Evolutionary conservation across 2,329 filamentous ascomycete genomes (phyloP).

Genomic region (Amylocarpus encephaloides): DNA sequence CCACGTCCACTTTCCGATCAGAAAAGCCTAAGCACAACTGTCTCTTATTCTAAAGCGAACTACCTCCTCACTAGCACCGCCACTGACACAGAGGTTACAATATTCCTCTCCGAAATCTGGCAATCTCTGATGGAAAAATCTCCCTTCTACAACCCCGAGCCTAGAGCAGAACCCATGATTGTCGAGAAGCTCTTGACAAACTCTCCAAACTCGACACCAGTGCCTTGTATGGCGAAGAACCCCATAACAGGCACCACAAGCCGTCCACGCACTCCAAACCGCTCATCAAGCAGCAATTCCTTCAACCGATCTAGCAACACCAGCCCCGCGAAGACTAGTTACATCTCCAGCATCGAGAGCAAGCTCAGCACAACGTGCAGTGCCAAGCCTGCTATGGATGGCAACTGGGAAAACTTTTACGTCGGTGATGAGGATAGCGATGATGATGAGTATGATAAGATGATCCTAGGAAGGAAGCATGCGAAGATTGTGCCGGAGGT

Average conservation of each 20-base stretch:
- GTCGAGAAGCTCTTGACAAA: conserved; percentile 10
- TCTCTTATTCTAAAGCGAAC: conserved; percentile 45
- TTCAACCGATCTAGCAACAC: not conserved
- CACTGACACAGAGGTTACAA: conserved; percentile 46
- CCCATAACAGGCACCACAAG: not conserved
- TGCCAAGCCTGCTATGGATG: conserved; percentile 7
- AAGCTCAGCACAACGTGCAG: conserved; percentile 1
- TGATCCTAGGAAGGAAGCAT: conserved; percentile 25
- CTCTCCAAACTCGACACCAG: conserved; percentile 7
- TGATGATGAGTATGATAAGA: conserved; percentile 30
- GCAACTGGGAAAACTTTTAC: conserved; percentile 28
- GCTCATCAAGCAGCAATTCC: not conserved
- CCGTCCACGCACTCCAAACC: not conserved
- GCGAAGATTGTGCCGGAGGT: conserved; percentile 17
- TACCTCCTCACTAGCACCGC: conserved; percentile 51
- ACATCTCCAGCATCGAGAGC: conserved; percentile 7
- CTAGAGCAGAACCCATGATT: conserved; percentile 18
- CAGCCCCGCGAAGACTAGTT: conserved; percentile 2
- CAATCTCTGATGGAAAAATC: conserved; percentile 42
- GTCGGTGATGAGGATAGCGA: conserved; percentile 30
- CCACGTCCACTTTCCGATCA: not conserved
- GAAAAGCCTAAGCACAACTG: conserved; percentile 10
- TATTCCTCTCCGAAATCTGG: conserved; percentile 48
- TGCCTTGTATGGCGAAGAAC: not conserved
- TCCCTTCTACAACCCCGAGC: conserved; percentile 41